These are phyloP conservation scores for Huntiella decipiens DNA, from an alignment of 2,329 filamentous ascomycete species.

Conservation along the genomic window DNA sequence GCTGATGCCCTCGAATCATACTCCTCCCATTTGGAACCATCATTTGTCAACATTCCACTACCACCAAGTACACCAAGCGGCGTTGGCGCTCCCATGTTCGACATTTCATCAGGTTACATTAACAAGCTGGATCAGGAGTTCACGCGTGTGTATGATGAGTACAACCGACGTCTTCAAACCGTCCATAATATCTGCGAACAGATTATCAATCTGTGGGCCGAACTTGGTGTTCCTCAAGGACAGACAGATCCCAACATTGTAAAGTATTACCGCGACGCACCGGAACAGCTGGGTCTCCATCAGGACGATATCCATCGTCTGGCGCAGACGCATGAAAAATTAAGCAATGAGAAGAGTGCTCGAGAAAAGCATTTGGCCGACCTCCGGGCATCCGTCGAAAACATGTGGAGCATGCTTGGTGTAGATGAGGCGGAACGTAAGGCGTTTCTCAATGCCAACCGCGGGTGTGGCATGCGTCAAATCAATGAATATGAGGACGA, in stretches of 20 bases:
- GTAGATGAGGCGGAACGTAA: conserved; percentile 70
- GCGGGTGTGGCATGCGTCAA: conserved; percentile 74
- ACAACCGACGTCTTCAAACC: conserved; percentile 58
- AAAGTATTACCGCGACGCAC: conserved; percentile 72
- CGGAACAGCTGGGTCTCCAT: conserved; percentile 85
- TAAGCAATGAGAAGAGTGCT: conserved; percentile 71
- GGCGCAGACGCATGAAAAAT: conserved; percentile 55
- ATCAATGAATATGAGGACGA: conserved; percentile 97
- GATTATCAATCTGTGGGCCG: conserved; percentile 87
- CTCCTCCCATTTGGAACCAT: conserved; percentile 80
- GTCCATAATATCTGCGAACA: conserved; percentile 62
- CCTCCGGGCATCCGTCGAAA: conserved; percentile 58
- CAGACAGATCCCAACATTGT: conserved; percentile 80
- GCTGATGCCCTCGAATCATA: conserved; percentile 89
- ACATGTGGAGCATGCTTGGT: conserved; percentile 72
- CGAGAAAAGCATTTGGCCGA: conserved; percentile 64
- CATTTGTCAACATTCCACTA: conserved; percentile 68
- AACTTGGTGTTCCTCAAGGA: conserved; percentile 81
- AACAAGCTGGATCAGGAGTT: conserved; percentile 78
- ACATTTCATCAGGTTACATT: conserved; percentile 81
- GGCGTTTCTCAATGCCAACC: conserved; percentile 67
- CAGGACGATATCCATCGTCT: conserved; percentile 65
- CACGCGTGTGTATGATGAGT: conserved; percentile 89
- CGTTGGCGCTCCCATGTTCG: conserved; percentile 63
- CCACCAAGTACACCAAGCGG: conserved; percentile 65